Base-by-base conservation (phyloP, 495 filamentous ascomycete species). In the Amniculicola lignicola region DNA sequence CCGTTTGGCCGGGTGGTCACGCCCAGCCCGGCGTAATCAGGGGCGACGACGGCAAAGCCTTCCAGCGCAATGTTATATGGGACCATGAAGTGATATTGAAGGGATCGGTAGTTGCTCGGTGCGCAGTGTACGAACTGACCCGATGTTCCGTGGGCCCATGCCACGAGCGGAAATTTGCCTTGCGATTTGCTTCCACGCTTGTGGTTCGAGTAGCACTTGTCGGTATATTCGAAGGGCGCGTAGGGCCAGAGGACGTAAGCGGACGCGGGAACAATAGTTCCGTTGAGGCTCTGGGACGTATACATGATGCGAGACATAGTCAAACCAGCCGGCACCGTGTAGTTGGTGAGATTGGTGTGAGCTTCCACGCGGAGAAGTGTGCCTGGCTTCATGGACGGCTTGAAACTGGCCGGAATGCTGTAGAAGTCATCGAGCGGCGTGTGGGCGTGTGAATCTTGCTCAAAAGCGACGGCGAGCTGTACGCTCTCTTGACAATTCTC, bases 1-100 rank as follows among this genome's bases (percentile, higher is more conserved):
- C 70, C 72, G 31, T 70, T 61, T 46, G 65, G 62, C 15, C 59
- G 61, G n/a, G 58, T 68, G 27, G 54, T 59, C 25, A 81, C 69
- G 24, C 80, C 80, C 0, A 80, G 70, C 1, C 80, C 80, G 4
- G 75, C 77, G 57, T 79, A 82, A 57, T 83, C 80, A 2, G 80
- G 68, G 0, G 73, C 78, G n/a, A 83, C 69, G 5, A 81, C 79
- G 14, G 73, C 78, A 53, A 77, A 80, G 11, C 80, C 80, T 2
- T 70, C 65, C 9, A 74, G 56, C 0, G 72, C 79, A 16, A 82
- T 62, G 4, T 69, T 57, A 51, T 72, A 80, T 0, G 77, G 74
- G 0, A 69, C 69, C 11, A 67, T 31, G 54, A 71, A 69, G 19
- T 71, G 64, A 35, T 80, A 77, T 67, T 67, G 72, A 1, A 83